These are phyloP conservation scores for Lentithecium fluviatile DNA, from an alignment of 495 filamentous ascomycete species.

Conservation along the genomic window DNA sequence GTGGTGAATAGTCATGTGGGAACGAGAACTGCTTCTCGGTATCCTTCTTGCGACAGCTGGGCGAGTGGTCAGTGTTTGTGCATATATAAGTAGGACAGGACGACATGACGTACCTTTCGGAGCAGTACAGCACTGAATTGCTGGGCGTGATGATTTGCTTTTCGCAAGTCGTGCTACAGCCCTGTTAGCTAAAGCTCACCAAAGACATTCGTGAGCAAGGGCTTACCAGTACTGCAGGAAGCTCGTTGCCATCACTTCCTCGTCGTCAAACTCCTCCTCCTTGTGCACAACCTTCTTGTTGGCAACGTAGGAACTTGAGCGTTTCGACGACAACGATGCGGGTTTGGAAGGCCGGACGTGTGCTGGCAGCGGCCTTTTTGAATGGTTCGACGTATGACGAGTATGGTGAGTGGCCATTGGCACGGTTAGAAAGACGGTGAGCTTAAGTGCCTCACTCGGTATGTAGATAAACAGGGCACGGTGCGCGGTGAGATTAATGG, in stretches of 20 bases:
- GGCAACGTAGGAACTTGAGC: constrained; percentile 22
- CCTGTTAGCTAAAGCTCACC: constrained; percentile 7
- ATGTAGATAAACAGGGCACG: constrained; percentile 18
- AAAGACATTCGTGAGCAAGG: neutral
- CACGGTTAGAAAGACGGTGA: constrained; percentile 36
- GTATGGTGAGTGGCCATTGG: constrained; percentile 33
- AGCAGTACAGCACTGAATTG: constrained; percentile 54
- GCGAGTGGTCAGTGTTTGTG: constrained; percentile 4
- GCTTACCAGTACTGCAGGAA: constrained; percentile 68
- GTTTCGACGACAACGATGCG: constrained; percentile 26
- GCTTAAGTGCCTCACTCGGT: constrained; percentile 23
- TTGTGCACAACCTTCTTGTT: constrained; percentile 29
- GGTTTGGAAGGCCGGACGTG: constrained; percentile 33
- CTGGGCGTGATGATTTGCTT: constrained; percentile 66
- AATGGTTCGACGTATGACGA: constrained; percentile 26
- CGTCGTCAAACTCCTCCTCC: constrained; percentile 42
- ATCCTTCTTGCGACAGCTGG: constrained; percentile 46
- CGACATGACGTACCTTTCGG: constrained; percentile 41
- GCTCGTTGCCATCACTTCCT: constrained; percentile 60
- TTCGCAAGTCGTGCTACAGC: constrained; percentile 60
- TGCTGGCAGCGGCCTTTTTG: constrained; percentile 33
- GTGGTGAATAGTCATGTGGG: constrained; percentile 33
- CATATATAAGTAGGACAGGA: neutral
- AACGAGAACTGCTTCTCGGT: constrained; percentile 31
- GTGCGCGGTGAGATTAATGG: constrained; percentile 26